Evolutionary conservation across 1,284 basidiomycete species (phyloP).

Genomic region (Exobasidium rhododendri): DNA sequence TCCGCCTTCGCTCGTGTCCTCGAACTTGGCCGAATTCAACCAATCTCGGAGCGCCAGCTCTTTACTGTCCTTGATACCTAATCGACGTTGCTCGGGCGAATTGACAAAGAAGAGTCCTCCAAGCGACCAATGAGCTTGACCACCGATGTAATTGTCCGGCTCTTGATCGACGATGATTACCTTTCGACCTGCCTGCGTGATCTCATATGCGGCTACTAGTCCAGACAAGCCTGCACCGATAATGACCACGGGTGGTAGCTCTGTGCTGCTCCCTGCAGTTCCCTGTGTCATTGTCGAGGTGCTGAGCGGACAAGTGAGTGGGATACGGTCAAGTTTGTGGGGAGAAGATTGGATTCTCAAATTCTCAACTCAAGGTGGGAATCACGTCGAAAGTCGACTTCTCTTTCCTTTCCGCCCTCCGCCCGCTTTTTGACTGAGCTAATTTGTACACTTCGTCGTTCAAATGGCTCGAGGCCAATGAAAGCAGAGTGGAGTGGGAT

Average conservation of each 20-base stretch:
- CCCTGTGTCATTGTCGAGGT: too few species aligned
- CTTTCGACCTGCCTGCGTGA: conserved; percentile 18
- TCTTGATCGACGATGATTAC: conserved; percentile 25
- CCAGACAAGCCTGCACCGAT: conserved; percentile 22
- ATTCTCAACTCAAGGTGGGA: too few species aligned
- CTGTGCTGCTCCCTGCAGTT: neutral
- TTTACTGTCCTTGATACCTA: conserved; percentile 21
- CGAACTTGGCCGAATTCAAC: conserved; percentile 20
- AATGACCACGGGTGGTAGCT: conserved; percentile 17
- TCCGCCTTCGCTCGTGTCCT: conserved; percentile 4
- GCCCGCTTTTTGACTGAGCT: too few species aligned
- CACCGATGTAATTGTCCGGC: conserved; percentile 17
- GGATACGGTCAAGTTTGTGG: too few species aligned
- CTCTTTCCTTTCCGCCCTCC: too few species aligned
- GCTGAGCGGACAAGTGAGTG: too few species aligned
- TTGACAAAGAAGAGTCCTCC: conserved; percentile 26
- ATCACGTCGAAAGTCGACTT: too few species aligned
- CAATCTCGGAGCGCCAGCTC: conserved; percentile 22
- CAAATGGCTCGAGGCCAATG: too few species aligned
- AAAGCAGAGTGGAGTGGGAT: too few species aligned
- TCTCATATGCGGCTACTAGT: conserved; percentile 21
- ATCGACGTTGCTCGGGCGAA: conserved; percentile 19
- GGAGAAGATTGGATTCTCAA: too few species aligned
- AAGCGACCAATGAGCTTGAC: conserved; percentile 24
- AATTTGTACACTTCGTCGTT: too few species aligned